Evolutionary conservation across 1,284 basidiomycete genomes (phyloP).

Genomic region (Fomitopsis pinicola): DNA sequence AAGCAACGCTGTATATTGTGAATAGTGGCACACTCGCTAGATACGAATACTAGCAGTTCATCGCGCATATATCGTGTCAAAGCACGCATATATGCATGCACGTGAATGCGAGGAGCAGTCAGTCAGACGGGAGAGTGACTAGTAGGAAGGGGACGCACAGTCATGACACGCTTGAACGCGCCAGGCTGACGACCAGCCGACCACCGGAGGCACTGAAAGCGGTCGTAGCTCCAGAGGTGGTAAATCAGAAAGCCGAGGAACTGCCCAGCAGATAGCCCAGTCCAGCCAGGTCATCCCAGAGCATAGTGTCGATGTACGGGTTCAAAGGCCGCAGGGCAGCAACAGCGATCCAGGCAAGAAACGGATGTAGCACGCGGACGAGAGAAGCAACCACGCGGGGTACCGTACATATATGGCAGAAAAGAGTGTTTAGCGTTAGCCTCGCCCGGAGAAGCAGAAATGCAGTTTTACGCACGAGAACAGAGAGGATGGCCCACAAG

Average conservation of each 20-base stretch:
- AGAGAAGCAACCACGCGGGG: constrained; percentile 1
- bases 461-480: constrained; percentile 41
- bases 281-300: not conserved
- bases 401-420: not conserved
- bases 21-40: constrained; percentile 59
- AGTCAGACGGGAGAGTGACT: not conserved
- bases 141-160: constrained; percentile 39
- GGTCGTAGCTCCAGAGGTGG: constrained; percentile 73
- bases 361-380: constrained; percentile 1
- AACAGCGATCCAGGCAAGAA: not conserved
- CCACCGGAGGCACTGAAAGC: constrained; percentile 69
- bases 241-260: constrained; percentile 60
- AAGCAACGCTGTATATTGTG: constrained; percentile 53
- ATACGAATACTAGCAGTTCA: constrained; percentile 59
- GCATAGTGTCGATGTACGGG: not conserved
- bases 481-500: constrained; percentile 64
- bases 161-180: constrained; percentile 78
- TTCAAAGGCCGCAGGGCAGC: not conserved
- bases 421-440: not conserved
- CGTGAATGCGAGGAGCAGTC: not conserved
- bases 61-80: not conserved
- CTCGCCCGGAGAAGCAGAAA: not conserved
- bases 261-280: constrained; percentile 29
- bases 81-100: not conserved
- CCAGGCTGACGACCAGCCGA: constrained; percentile 65